Evolutionary conservation across 305 asterid species (phyloP), one percentile per base, ranked within the genome.

Genomic region (Withania somnifera): DNA sequence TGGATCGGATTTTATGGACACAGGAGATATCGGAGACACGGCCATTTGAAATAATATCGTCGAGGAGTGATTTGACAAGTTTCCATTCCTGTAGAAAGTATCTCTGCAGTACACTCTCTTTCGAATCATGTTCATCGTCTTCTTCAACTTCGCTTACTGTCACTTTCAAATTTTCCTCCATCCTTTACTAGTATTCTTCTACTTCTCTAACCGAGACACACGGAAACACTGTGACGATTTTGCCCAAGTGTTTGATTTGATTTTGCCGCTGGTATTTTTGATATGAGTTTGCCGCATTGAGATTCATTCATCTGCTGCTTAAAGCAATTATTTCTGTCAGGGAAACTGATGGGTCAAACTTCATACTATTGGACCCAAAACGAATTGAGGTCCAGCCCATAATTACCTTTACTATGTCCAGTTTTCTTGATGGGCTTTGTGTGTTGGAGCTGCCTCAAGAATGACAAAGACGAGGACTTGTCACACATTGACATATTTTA

Each of bases 1-100:
- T 93, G 82, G 98, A 94, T 69, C 98, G 94, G 88, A 96, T 96
- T 89, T 84, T 91, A 90, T 88, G 89, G 47, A 91, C 98, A 80
- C 92, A 82, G 30, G 94, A 85, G 83, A 90, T 89, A 84, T 92
- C 95, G 86, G 95, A 82, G 84, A 87, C 93, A 71, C 97, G 88
- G 86, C 91, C 93, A 64, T 85, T 82, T 13, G 93, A 87, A 84
- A 93, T 91, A 87, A 96, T 91, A 88, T 81, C 91, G 89, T 94
- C 88, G 76, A 96, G 93, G 40, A 94, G 87, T 83, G 95, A 90
- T 85, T 94, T 93, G 85, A 96, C 95, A 86, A 87, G 91, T 83
- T 90, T 90, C 99, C 99, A 96, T 87, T 96, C 99, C 54, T 88
- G 98, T 51, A 96, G 95, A 60, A 96, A 96, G 89, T 91, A 94